Evolutionary conservation across 2,329 filamentous ascomycete genomes (phyloP).

Genomic region (Pseudogymnoascus verrucosus): DNA sequence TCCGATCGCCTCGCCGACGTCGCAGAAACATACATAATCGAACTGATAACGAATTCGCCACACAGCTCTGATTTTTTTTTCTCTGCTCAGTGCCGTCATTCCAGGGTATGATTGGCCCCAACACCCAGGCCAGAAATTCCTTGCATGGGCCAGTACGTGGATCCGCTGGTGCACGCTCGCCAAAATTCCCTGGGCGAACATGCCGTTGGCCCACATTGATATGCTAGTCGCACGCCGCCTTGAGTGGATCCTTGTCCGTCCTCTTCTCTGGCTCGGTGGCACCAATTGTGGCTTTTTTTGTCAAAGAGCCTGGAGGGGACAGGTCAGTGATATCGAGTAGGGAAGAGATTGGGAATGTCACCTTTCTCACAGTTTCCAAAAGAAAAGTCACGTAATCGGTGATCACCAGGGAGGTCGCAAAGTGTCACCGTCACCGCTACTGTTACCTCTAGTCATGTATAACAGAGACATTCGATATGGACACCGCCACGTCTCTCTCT

Average conservation of each 20-base stretch:
- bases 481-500: neutral
- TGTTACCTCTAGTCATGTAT: neutral
- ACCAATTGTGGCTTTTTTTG: conserved; percentile 1
- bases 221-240: neutral
- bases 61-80: neutral
- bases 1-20: neutral
- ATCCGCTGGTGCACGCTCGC: neutral
- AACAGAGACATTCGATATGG: conserved; percentile 2
- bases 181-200: neutral
- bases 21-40: neutral
- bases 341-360: neutral
- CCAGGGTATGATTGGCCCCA: neutral
- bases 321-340: neutral
- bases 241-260: neutral
- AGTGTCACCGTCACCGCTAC: conserved; percentile 4
- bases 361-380: neutral
- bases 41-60: conserved; percentile 5
- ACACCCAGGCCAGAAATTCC: neutral
- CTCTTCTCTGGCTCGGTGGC: neutral
- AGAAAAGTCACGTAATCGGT: neutral
- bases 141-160: neutral
- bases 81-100: neutral
- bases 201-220: neutral
- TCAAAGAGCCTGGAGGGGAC: neutral
- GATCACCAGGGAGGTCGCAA: neutral